Percentiles rank a stretch among this genome's conserved stretches.
phyloP scores from a whole-genome alignment of 1,284 basidiomycete species.

The Pterula multifida region DNA sequence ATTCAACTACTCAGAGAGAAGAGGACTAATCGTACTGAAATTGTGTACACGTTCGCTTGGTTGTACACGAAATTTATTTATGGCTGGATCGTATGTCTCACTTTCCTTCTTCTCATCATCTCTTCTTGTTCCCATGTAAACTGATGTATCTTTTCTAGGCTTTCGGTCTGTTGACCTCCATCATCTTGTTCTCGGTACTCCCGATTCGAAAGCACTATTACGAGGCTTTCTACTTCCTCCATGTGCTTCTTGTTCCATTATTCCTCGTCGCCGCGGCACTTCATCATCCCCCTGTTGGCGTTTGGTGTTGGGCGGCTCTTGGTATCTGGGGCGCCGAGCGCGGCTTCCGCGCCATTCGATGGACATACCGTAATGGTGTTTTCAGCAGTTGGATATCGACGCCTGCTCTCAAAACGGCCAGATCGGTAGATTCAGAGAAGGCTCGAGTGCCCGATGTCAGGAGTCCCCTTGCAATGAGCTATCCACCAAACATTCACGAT shows the following conservation, averaged over 20 bases:
- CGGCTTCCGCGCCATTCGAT: slow-evolving; percentile 44
- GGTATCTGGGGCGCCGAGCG: slow-evolving; percentile 60
- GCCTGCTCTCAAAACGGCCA: neutral
- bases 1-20: slow-evolving; percentile 54
- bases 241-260: slow-evolving; percentile 55
- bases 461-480: neutral
- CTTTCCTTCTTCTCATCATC: slow-evolving; percentile 1
- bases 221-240: slow-evolving; percentile 67
- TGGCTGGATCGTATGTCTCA: slow-evolving; percentile 54
- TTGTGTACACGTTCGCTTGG: slow-evolving; percentile 55
- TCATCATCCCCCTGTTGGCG: slow-evolving; percentile 60
- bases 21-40: slow-evolving; percentile 32
- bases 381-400: slow-evolving; percentile 12
- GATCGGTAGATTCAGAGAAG: neutral
- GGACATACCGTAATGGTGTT: slow-evolving; percentile 54
- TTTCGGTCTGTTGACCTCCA: slow-evolving; percentile 56
- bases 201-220: slow-evolving; percentile 60
- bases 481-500: neutral
- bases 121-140: slow-evolving; percentile 1
- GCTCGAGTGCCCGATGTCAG: neutral
- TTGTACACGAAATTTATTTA: slow-evolving; percentile 62
- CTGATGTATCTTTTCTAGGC: slow-evolving; percentile 27
- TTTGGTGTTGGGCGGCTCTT: slow-evolving; percentile 60
- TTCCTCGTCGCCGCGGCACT: slow-evolving; percentile 51
- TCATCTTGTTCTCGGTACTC: slow-evolving; percentile 52